These are phyloP conservation scores for Erysiphe pulchra DNA, from an alignment of 2,329 filamentous ascomycete genomes.

Conservation along the genomic window DNA sequence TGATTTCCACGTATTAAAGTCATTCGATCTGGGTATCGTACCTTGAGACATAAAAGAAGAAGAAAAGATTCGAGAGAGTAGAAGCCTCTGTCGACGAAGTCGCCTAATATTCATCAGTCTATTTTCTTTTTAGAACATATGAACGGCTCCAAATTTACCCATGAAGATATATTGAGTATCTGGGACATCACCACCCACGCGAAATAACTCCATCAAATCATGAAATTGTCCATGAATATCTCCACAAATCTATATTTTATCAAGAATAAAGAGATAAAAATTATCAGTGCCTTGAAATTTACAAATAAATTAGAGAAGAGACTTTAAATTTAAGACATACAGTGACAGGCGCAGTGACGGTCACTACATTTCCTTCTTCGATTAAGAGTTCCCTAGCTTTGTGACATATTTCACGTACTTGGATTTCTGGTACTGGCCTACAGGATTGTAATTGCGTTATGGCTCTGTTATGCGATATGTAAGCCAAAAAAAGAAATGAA, in stretches of 20 bases:
- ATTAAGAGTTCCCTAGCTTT: slow-evolving; percentile 90
- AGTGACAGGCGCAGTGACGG: slow-evolving; percentile 82
- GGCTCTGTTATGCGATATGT: slow-evolving; percentile 29
- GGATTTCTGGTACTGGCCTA: slow-evolving; percentile 78
- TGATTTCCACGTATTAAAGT: slow-evolving; percentile 97
- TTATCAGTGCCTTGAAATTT: no score
- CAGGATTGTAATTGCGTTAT: slow-evolving; percentile 91
- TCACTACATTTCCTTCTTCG: slow-evolving; percentile 92
- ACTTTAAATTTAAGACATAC: slow-evolving; percentile 18
- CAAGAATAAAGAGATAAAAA: no score
- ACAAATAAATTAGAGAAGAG: no score
- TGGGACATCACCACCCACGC: slow-evolving; percentile 90
- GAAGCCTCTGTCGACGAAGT: slow-evolving; percentile 96
- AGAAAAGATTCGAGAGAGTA: slow-evolving; percentile 98
- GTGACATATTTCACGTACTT: slow-evolving; percentile 92
- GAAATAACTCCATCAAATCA: slow-evolving; percentile 97
- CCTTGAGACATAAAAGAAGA: slow-evolving; percentile 86
- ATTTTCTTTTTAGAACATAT: background rate
- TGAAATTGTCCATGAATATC: slow-evolving; percentile 99
- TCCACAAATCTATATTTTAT: slow-evolving; percentile 36
- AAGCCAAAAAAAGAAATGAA: slow-evolving; percentile 1
- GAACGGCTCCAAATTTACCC: slow-evolving; percentile 49
- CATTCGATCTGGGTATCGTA: slow-evolving; percentile 91
- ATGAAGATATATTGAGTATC: slow-evolving; percentile 99
- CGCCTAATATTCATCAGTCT: slow-evolving; percentile 27